Base-by-base conservation (phyloP, 176 grass and related monocot genomes). In the Musa itinerans region DNA sequence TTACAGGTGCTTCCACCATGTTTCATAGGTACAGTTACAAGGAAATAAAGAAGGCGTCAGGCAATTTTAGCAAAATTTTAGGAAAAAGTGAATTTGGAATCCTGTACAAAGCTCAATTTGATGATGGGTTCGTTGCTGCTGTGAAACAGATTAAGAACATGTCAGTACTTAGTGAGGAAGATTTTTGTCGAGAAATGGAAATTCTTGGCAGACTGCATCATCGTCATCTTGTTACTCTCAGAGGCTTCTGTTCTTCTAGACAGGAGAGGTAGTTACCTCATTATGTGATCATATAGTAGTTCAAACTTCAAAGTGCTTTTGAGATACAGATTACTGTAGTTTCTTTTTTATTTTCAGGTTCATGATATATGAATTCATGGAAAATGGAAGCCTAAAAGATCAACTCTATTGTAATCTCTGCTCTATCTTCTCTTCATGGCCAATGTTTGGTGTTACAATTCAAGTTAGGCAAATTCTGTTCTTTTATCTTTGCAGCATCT, bases 301-400 rank as follows among this genome's bases (percentile, higher is more conserved):
- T 76, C 11, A 83, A 54, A 59, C 65, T 20, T 76, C 11, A 83
- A 54, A 59, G 69, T 20, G 59, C 74, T 52, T 7, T 78, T 4
- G 52, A 24, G 52, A 58, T 75, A 53, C 70, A 48, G 72, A 77
- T 53, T 57, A 81, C 25, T 74, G 81, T 66, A 82, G 65, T 25
- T 34, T 71, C 4, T 19, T 51, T 1, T 11, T 26, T 43, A 21
- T 8, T 51, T 90, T 75, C 86, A 97, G 94, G 80, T 91, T 93
- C 59, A 83, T 89, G 85, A 80, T 97, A 72, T 85, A 91, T 78
- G 90, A 97, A 77, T 87, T 85, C 82, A 87, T 97, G 94, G 94
- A 93, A 85, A 93, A 97, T 80, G 94, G 90, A 87, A 97, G 90
- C 80, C 83, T 97, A 48, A 84, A 91, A 52, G 90, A 97, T 76